Percentiles rank a stretch among this genome's conserved stretches.
These are phyloP conservation scores for Bidens hawaiensis DNA, from an alignment of 140 eudicot species.

Conservation along the genomic window DNA sequence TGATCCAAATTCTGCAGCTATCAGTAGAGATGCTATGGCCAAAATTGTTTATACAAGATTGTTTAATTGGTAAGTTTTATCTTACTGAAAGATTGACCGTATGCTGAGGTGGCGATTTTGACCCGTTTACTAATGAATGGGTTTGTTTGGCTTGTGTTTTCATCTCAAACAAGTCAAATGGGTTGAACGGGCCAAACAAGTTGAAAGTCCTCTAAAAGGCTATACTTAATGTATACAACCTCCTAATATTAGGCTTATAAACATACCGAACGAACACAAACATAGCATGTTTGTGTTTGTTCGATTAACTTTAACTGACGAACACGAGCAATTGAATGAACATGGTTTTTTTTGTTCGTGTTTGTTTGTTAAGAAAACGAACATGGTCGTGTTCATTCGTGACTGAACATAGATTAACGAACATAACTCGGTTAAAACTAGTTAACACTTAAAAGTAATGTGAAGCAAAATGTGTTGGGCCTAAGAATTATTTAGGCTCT, in stretches of 20 bases:
- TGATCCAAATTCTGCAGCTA: slow-evolving; percentile 58
- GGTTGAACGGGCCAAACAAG: slow-evolving; percentile 2
- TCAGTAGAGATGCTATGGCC: slow-evolving; percentile 65
- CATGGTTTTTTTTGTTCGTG: no score
- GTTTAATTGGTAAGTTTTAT: slow-evolving; percentile 54
- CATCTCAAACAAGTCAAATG: slow-evolving; percentile 10
- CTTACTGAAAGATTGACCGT: slow-evolving; percentile 5
- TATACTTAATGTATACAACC: background rate
- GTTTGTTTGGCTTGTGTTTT: slow-evolving; percentile 1
- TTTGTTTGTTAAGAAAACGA: no score
- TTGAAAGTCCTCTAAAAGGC: background rate
- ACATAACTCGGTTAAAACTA: no score
- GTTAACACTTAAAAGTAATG: no score
- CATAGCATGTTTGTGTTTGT: no score
- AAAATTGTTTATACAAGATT: slow-evolving; percentile 60
- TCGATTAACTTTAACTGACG: no score
- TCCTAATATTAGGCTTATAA: background rate
- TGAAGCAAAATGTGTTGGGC: no score
- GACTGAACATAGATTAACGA: no score
- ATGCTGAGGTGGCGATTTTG: slow-evolving; percentile 7
- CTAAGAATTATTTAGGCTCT: no score
- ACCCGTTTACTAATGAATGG: background rate
- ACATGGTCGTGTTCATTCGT: no score
- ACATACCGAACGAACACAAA: background rate
- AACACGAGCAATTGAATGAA: no score